Percentiles rank a stretch among this genome's conserved stretches.
Conservation (phyloP, 1,284 basidiomycete genomes). For the Cutaneotrichosporon cutaneum region DNA sequence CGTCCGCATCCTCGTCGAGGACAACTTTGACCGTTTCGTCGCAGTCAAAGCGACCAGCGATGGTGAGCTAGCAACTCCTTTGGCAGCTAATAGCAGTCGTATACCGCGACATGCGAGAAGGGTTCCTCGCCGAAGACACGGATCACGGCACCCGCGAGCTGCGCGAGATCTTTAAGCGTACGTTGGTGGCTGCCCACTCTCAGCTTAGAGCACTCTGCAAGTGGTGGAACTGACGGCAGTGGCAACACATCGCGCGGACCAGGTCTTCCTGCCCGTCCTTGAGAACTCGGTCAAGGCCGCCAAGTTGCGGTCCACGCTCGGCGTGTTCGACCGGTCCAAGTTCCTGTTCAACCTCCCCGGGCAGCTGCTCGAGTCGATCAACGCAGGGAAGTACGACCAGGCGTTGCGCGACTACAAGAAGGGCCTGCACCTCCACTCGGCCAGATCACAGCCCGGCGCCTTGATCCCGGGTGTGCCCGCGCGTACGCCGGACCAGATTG, state of each 20-base stretch:
- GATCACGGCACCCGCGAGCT: slow-evolving; percentile 84
- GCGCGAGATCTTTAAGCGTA: slow-evolving; percentile 79
- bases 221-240: slow-evolving; percentile 25
- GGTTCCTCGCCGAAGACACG: slow-evolving; percentile 69
- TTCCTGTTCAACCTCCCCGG: slow-evolving; percentile 98
- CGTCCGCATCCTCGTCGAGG: slow-evolving; percentile 89
- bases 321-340: slow-evolving; percentile 93
- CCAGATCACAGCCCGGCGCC: slow-evolving; percentile 70
- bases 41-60: slow-evolving; percentile 96
- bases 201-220: neutral
- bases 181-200: slow-evolving; percentile 40
- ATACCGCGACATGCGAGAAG: slow-evolving; percentile 89
- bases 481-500: slow-evolving; percentile 58
- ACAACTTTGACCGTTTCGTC: slow-evolving; percentile 97
- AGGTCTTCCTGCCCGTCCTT: slow-evolving; percentile 92
- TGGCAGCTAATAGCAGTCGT: slow-evolving; percentile 61
- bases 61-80: slow-evolving; percentile 58
- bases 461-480: slow-evolving; percentile 60
- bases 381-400: slow-evolving; percentile 76
- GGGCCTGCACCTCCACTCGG: slow-evolving; percentile 83
- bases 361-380: slow-evolving; percentile 83
- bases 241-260: slow-evolving; percentile 84
- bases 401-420: slow-evolving; percentile 97
- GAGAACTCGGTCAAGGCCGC: slow-evolving; percentile 95
- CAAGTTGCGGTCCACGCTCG: slow-evolving; percentile 86